These are phyloP conservation scores for Cystobasidiopsis lactophilus DNA, from an alignment of 768 basidiomycete genomes.

Conservation along the genomic window DNA sequence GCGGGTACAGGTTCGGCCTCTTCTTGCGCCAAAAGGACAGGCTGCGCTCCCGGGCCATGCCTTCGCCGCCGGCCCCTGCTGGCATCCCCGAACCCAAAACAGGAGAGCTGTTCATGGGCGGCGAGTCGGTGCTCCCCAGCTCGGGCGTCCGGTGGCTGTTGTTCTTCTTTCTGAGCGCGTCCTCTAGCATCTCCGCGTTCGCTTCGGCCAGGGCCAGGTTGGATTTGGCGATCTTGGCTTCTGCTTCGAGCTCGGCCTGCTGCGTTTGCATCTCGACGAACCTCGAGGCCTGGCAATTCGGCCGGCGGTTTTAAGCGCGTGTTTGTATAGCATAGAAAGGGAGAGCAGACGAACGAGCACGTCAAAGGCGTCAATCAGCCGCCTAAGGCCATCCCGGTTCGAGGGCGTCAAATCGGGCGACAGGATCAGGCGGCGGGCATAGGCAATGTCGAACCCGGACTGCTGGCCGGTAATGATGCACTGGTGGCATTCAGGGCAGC, in stretches of 20 bases:
- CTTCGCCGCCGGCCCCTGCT: neutral
- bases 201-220: conserved; percentile 27
- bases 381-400: too few relatives aligned
- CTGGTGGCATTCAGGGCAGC: too few relatives aligned
- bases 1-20: neutral
- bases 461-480: too few relatives aligned
- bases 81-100: too few relatives aligned
- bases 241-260: conserved; percentile 22
- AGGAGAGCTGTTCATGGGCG: neutral
- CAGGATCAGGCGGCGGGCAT: too few relatives aligned
- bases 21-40: neutral
- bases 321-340: neutral
- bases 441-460: too few relatives aligned
- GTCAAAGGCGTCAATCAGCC: neutral
- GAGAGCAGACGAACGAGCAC: neutral
- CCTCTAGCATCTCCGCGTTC: conserved; percentile 27
- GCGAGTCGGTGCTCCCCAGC: neutral
- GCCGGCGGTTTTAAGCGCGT: neutral
- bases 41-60: neutral
- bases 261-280: conserved; percentile 17
- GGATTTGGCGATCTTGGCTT: conserved; percentile 26
- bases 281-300: too few relatives aligned
- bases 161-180: conserved; percentile 20
- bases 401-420: too few relatives aligned
- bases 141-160: conserved; percentile 1